Evolutionary conservation across 2,329 filamentous ascomycete species (phyloP), one percentile per base, ranked within the genome.

Genomic region (Phaeosphaeriaceae sp.): DNA sequence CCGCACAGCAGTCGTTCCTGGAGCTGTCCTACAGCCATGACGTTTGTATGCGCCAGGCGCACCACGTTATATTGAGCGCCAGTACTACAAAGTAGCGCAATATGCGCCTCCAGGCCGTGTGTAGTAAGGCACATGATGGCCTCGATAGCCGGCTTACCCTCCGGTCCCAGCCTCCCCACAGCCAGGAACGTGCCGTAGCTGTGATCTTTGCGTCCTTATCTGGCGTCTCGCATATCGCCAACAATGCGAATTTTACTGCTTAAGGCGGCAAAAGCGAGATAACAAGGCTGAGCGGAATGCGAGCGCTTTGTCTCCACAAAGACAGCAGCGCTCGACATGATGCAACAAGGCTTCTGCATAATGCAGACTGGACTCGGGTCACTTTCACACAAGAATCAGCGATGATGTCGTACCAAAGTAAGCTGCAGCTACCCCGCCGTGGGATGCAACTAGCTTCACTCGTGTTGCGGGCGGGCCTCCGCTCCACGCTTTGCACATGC

Each of bases 341-440:
- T 17, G n/a, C 36, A 40, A 5, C 36, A 40, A 40, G 3, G 15
- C 4, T 15, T n/a, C 36, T 15, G 36, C 31, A 36, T 36, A 5
- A 36, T 40, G 36, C 36, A 40, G 36, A 13, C 15, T 17, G 36
- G 15, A 17, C 36, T n/a, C 15, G 15, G 36, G 36, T n/a, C 36
- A 17, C 36, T 40, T n/a, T 15, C 36, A 15, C 15, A 40, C 4
- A 6, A 40, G 15, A n/a, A 40, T 40, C 36, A 40, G 36, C 36
- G 36, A 40, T 40, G 36, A 50, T 21, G 42, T 31, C 44, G 25
- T 33, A 20, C 25, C 33, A 22, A 27, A n/a, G 52, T 27, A 33
- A 31, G 50, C 46, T 56, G 50, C 53, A 60, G 57, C 53, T 60
- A 60, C 57, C 53, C 53, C 53, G 53, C 57, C 25, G 21, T 20